Evolutionary conservation across 1,139 yeast species (phyloP).

Genomic region (Yamadazyma blattariae): DNA sequence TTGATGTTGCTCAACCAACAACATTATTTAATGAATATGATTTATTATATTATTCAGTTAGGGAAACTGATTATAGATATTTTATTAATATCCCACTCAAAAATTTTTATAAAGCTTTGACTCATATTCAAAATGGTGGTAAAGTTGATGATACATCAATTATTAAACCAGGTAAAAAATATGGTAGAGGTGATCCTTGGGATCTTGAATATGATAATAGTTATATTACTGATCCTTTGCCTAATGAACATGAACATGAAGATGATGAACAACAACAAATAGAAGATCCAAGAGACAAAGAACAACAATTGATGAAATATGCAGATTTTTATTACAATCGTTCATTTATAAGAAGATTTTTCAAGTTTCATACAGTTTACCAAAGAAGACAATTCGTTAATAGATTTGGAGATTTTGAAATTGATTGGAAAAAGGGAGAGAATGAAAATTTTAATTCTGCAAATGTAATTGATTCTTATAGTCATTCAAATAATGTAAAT

Average conservation of each 20-base stretch:
- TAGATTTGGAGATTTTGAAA: constrained; percentile 41
- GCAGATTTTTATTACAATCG: constrained; percentile 37
- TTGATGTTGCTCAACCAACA: constrained; percentile 51
- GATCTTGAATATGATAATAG: constrained; percentile 24
- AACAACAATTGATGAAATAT: constrained; percentile 20
- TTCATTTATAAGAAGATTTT: constrained; percentile 33
- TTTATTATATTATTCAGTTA: constrained; percentile 38
- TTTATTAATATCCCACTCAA: constrained; percentile 44
- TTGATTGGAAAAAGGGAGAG: constrained; percentile 27
- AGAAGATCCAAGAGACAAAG: constrained; percentile 1
- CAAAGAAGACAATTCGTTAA: constrained; percentile 49
- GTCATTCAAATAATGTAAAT: constrained; percentile 14
- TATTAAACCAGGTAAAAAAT: constrained; percentile 14
- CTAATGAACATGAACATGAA: constrained; percentile 1
- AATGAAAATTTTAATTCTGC: constrained; percentile 13
- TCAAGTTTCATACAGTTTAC: constrained; percentile 46
- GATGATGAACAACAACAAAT: constrained; percentile 1
- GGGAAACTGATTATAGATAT: constrained; percentile 39
- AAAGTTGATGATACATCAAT: constrained; percentile 16
- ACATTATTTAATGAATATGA: constrained; percentile 43
- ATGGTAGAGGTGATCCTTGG: constrained; percentile 35
- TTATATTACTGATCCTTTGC: constrained; percentile 4
- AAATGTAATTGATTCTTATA: constrained; percentile 11
- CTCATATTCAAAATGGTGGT: constrained; percentile 33
- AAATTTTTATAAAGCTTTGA: constrained; percentile 41